Percentiles rank a stretch among this genome's conserved stretches.
Evolutionary conservation across 306 rosid species (phyloP).

Genomic region (Amphicarpaea edgeworthii): DNA sequence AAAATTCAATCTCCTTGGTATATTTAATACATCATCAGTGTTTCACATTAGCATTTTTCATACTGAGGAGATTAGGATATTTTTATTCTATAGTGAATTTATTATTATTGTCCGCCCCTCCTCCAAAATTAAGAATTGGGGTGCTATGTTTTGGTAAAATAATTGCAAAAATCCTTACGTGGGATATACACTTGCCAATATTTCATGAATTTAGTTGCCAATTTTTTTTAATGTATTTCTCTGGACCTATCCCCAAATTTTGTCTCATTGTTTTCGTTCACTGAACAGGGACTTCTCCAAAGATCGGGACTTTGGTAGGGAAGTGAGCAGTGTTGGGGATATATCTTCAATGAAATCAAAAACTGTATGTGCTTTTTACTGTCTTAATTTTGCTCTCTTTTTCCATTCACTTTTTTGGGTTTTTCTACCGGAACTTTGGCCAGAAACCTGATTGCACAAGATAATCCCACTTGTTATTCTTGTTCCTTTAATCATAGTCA

Average conservation of each 20-base stretch:
- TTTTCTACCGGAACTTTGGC: conserved; percentile 48
- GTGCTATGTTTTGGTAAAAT: conserved; percentile 17
- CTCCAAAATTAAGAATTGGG: not conserved
- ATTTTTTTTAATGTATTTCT: conserved; percentile 14
- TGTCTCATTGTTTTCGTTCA: not conserved
- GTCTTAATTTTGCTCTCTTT: conserved; percentile 46
- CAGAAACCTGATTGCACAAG: conserved; percentile 58
- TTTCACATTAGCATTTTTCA: not conserved
- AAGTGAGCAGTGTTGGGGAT: conserved; percentile 77
- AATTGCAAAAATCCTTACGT: not conserved
- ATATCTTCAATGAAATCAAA: conserved; percentile 76
- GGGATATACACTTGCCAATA: not conserved
- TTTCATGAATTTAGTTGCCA: conserved; percentile 22
- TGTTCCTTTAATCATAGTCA: conserved; percentile 15
- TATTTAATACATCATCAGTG: not conserved
- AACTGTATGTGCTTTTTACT: conserved; percentile 74
- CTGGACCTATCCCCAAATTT: conserved; percentile 4
- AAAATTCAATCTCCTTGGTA: conserved; percentile 7
- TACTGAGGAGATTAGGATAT: conserved; percentile 11
- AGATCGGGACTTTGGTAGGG: conserved; percentile 85
- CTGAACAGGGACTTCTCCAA: conserved; percentile 70
- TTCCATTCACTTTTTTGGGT: conserved; percentile 47
- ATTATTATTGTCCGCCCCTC: not conserved
- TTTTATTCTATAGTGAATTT: not conserved
- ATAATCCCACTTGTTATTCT: conserved; percentile 40